Percentiles rank a stretch among this genome's conserved stretches.
Evolutionary conservation across 2,329 filamentous ascomycete genomes (phyloP).

Genomic region (Aureobasidium sp.): DNA sequence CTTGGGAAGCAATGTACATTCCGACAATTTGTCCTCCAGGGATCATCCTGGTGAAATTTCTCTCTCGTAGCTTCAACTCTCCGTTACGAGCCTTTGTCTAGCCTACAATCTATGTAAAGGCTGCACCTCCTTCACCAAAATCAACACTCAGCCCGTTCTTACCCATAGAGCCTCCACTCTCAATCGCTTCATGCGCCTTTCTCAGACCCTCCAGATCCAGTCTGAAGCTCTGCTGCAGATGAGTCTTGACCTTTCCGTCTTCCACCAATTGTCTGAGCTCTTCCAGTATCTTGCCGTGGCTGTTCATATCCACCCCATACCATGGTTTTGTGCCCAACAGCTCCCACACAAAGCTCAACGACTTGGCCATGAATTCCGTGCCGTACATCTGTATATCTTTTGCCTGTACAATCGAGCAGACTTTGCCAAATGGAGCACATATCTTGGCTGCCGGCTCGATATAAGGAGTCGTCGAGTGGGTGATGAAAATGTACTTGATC

Average conservation of each 20-base stretch:
- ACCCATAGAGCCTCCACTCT: conserved; percentile 29
- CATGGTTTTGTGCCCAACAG: conserved; percentile 34
- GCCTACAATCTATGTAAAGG: background rate
- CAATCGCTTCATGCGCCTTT: conserved; percentile 31
- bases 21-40: too few species aligned
- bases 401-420: conserved; percentile 38
- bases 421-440: conserved; percentile 35
- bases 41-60: too few species aligned
- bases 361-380: conserved; percentile 39
- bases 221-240: conserved; percentile 29
- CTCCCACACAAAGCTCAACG: conserved; percentile 34
- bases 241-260: conserved; percentile 29
- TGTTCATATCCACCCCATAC: conserved; percentile 31
- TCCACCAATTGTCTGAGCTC: conserved; percentile 28
- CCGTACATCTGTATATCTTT: conserved; percentile 34
- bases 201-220: conserved; percentile 30
- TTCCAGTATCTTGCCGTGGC: conserved; percentile 31
- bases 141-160: conserved; percentile 30
- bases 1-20: too few species aligned
- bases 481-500: conserved; percentile 36
- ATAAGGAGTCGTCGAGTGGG: conserved; percentile 34
- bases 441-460: conserved; percentile 29
- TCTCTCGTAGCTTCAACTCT: too few species aligned
- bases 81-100: too few species aligned
- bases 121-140: conserved; percentile 2